Evolutionary conservation across 2,329 filamentous ascomycete genomes (phyloP).

Genomic region (Hypoxylon sp.): DNA sequence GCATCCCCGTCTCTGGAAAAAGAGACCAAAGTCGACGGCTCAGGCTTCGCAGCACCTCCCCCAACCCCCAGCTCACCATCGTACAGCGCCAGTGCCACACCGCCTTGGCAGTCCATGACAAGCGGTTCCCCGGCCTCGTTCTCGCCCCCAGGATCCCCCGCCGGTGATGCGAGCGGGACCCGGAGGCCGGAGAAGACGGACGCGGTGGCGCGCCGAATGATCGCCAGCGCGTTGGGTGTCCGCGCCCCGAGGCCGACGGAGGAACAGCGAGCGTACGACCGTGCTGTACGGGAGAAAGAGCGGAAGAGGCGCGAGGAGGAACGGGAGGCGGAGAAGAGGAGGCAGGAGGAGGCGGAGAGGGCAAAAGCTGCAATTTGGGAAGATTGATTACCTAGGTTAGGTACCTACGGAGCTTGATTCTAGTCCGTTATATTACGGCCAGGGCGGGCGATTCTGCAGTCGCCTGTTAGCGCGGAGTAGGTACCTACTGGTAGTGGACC

Average conservation of each 20-base stretch:
- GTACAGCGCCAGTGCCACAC: slow-evolving; percentile 48
- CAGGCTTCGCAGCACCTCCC: slow-evolving; percentile 69
- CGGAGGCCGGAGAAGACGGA: slow-evolving; percentile 87
- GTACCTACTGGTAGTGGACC: too few species aligned
- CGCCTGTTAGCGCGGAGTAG: not conserved
- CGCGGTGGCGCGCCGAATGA: slow-evolving; percentile 89
- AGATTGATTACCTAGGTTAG: slow-evolving; percentile 62
- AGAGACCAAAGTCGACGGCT: slow-evolving; percentile 48
- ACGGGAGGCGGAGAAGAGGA: slow-evolving; percentile 73
- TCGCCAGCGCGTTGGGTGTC: slow-evolving; percentile 88
- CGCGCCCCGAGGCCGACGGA: slow-evolving; percentile 85
- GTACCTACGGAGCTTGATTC: not conserved
- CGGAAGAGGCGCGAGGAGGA: slow-evolving; percentile 81
- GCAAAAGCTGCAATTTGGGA: slow-evolving; percentile 93
- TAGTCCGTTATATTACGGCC: too few species aligned
- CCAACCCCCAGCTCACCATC: slow-evolving; percentile 76
- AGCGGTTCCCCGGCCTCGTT: slow-evolving; percentile 67
- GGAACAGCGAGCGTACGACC: slow-evolving; percentile 90
- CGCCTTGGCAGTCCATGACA: slow-evolving; percentile 46
- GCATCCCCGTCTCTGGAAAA: slow-evolving; percentile 36
- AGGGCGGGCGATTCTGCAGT: slow-evolving; percentile 1
- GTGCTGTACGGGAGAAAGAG: slow-evolving; percentile 86
- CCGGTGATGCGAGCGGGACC: slow-evolving; percentile 9
- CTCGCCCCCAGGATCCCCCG: slow-evolving; percentile 40
- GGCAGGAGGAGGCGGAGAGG: slow-evolving; percentile 73